Base-by-base conservation (phyloP, 371 early-diverging fungal species). In the Blyttiomyces sp. region DNA sequence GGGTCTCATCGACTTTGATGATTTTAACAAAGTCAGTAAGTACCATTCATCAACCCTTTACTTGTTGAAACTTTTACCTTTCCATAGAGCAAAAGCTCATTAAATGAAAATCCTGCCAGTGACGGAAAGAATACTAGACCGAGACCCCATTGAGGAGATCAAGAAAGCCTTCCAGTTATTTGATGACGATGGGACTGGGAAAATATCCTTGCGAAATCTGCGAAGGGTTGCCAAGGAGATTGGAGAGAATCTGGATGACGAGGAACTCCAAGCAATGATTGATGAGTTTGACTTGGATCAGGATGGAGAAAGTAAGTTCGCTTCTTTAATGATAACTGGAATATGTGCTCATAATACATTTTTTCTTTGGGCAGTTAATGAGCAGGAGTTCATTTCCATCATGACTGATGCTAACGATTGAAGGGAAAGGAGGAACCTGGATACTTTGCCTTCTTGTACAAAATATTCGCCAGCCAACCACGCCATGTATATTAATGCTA, bases 271-370 rank as follows among this genome's bases (percentile, higher is more conserved):
- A 43, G 86, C 82, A 51, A 88, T 89, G 89, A 83, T 89, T 55
- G 89, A 90, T 28, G 89, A 67, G 77, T 90, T 90, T 81, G 90
- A 90, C 62, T 52, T 86, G 68, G 85, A 87, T 66, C 77, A 83
- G 56, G 88, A 90, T 62, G 87, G 88, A 33, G 83, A 80, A 48
- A 88, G 86, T 88, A 78, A 57, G 78, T 82, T 28, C 21, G 24
- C 6, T 39, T 23, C 16, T 35, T 42, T 32, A n/a, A 6, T 27
- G 51, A 9, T n/a, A 16, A 16, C 16, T 24, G 36, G 32, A 31
- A 34, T 19, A 28, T 21, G 39, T 6, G 26, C 31, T 43, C 9
- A 28, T 23, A 35, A 23, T 27, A 16, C 31, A 11, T 59, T 28
- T 3, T 35, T 49, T 39, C 13, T 33, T 3, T 54, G 17, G 39